Evolutionary conservation across 371 early-diverging fungal species (phyloP), one percentile per base, ranked within the genome.

Genomic region (Mycotypha africana): DNA sequence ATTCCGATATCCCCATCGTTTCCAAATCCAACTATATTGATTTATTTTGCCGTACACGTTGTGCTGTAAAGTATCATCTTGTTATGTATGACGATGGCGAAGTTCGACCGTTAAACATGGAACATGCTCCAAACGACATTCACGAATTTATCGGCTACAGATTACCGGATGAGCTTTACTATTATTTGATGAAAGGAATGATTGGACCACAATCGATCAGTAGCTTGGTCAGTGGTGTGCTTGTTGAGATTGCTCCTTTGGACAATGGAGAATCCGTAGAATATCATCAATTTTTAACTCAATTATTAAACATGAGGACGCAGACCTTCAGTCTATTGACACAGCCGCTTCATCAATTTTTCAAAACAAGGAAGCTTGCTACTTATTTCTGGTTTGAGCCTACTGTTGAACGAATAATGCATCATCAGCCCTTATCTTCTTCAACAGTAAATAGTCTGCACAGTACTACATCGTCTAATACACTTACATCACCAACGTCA

Each of bases 121-220:
- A 82, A 7, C 56, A 73, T 16, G 81, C 84, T 23, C 87, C 87
- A 2, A 82, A 74, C 39, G 92, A 92, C 56, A 75, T 92, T 30
- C 92, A 92, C 47, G 88, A 88, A 45, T 80, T 89, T 26, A 82
- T 92, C 45, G 92, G 91, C 9, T 82, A 82, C 52, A 78, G 88
- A 22, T 67, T 91, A 42, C 91, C 92, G 1, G 81, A 82, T 37
- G 80, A 79, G 23, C 62, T 86, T 14, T 91, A 89, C 47, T 85
- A 80, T 45, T 85, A 85, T 43, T 56, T 89, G 34, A 78, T 82
- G 36, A 78, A 73, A 12, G 86, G 92, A n/a, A 50, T 85, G 2
- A 64, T 90, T 38, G 75, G 79, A 4, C 83, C 85, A 23, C 82
- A 81, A 59, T 72, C 77, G 12, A 58, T 88, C 60, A 87, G 80